Base-by-base conservation (phyloP, 768 basidiomycete species). In the Lyophyllum semitale region DNA sequence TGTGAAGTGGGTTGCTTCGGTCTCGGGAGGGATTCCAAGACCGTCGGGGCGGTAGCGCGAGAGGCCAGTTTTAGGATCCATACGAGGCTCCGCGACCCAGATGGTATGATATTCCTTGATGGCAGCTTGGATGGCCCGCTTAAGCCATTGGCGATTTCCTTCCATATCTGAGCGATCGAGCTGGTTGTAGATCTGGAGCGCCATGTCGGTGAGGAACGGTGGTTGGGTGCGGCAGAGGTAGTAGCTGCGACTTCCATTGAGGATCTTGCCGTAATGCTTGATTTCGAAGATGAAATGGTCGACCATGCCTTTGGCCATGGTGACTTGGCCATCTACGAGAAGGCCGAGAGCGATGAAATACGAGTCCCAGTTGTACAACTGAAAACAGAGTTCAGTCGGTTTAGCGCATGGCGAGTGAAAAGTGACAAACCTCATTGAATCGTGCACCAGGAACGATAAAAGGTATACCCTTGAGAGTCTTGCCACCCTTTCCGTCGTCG, bases 231-330 rank as follows among this genome's bases (percentile, higher is more conserved):
- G 89, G 70, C 91, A 92, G 54, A 99, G 85, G 71, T 99, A 99
- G 82, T 87, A 89, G 68, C 91, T 92, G 64, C 96, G 89, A 71
- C 89, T 95, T 58, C 96, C 96, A 70, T 99, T 99, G 61, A 98
- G 76, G 64, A 95, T 95, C 73, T 96, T 95, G 77, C 91, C 91
- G 68, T 97, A 97, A 73, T 97, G 92, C 75, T 87, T 93, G 78
- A 99, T 97, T 78, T 98, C 94, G 69, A 98, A 99, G 67, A 97
- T 91, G 76, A 98, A 99, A 71, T 99, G 96, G 52, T 98, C 97
- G 41, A 98, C 95, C 86, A 98, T 94, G 64, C 94, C 93, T 72
- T 95, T 93, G 18, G 97, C 96, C 85, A 98, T 91, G 55, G 87
- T 83, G 26, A 96, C 85, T 64, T 94, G 88, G 25, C 95, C 95